These are phyloP conservation scores for Przewalskia tangutica DNA, from an alignment of 257 asterid species.

Conservation along the genomic window DNA sequence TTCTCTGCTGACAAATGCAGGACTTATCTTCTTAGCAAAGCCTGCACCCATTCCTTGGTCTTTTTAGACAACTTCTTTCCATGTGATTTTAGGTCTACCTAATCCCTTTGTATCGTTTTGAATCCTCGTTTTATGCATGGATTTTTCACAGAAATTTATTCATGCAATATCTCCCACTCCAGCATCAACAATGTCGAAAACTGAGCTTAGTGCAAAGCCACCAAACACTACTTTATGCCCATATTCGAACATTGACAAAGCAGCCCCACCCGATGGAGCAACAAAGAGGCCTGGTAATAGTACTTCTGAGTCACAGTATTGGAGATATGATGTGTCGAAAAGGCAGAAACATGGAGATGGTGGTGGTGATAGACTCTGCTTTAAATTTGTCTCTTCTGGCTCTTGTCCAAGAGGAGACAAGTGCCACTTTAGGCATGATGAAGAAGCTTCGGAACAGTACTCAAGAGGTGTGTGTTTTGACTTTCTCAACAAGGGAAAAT, in stretches of 20 bases:
- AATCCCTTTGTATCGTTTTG: background rate
- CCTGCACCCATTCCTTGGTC: background rate
- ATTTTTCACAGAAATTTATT: slow-evolving; percentile 64
- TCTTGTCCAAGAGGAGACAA: slow-evolving; percentile 83
- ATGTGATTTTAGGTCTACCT: background rate
- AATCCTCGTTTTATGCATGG: background rate
- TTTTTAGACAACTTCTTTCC: background rate
- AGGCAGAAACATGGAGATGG: slow-evolving; percentile 78
- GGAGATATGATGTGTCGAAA: slow-evolving; percentile 89
- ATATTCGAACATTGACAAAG: slow-evolving; percentile 30
- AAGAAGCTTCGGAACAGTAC: slow-evolving; percentile 82
- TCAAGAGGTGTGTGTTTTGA: slow-evolving; percentile 89
- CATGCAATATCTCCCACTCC: slow-evolving; percentile 97
- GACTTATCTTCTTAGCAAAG: background rate
- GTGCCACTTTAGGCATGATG: slow-evolving; percentile 82
- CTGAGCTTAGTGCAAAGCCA: slow-evolving; percentile 65
- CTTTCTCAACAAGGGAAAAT: slow-evolving; percentile 86
- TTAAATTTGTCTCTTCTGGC: slow-evolving; percentile 76
- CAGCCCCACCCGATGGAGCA: slow-evolving; percentile 31
- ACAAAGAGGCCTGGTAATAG: slow-evolving; percentile 48
- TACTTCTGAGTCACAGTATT: slow-evolving; percentile 67
- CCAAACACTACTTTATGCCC: slow-evolving; percentile 74
- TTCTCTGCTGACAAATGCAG: background rate
- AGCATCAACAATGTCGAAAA: slow-evolving; percentile 67
- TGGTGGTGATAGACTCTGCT: slow-evolving; percentile 58